A percentile compares a stretch with the other conserved stretches of the same genome.
Evolutionary conservation across 106 monocot species (phyloP).

Genomic region (Apostasia shenzhenica): DNA sequence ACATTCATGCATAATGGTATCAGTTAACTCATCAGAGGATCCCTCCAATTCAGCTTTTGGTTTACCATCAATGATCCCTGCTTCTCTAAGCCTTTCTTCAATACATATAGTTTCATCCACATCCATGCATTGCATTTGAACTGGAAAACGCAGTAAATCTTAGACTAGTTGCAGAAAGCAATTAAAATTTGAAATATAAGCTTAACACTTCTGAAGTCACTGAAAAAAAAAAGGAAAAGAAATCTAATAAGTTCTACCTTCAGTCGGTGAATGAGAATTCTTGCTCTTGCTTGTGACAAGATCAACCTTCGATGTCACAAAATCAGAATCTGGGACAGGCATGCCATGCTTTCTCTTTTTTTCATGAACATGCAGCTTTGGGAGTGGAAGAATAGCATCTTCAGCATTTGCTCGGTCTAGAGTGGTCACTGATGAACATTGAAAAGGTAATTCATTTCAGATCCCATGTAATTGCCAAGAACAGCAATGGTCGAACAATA

Average conservation of each 20-base stretch:
- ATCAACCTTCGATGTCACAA: conserved; percentile 14
- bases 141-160: conserved; percentile 21
- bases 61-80: conserved; percentile 42
- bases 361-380: conserved; percentile 54
- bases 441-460: neutral
- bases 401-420: conserved; percentile 95
- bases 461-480: too few species aligned
- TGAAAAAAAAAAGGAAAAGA: neutral
- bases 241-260: conserved; percentile 25
- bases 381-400: conserved; percentile 76
- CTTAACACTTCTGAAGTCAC: too few species aligned
- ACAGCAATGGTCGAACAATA: too few species aligned
- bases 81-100: conserved; percentile 63
- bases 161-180: neutral
- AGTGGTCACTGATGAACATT: conserved; percentile 49
- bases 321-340: conserved; percentile 11
- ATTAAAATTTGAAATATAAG: too few species aligned
- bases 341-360: conserved; percentile 82
- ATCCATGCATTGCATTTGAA: conserved; percentile 29
- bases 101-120: conserved; percentile 41
- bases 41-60: conserved; percentile 10
- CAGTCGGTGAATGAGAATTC: conserved; percentile 8
- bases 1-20: conserved; percentile 6
- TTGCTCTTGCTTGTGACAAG: conserved; percentile 12
- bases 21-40: conserved; percentile 4